phyloP scores from a whole-genome alignment of 2,329 filamentous ascomycete genomes.

The Myriosclerotinia curreyana region DNA sequence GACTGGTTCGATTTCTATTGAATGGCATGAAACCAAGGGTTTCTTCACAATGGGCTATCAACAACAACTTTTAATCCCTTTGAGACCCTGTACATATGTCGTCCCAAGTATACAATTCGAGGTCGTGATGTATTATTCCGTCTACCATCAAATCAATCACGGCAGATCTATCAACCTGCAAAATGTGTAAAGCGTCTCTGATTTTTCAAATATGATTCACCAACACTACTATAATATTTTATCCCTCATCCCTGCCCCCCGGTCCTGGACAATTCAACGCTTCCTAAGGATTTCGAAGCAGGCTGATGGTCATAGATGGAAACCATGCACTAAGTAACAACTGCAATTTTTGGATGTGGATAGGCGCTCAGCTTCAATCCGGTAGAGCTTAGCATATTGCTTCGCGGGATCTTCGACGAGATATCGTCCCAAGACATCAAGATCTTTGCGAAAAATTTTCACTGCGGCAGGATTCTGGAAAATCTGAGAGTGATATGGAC shows the following conservation, averaged over 20 bases:
- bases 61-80: neutral
- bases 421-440: neutral
- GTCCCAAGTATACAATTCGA: neutral
- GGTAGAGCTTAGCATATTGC: neutral
- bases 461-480: neutral
- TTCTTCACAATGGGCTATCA: neutral
- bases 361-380: neutral
- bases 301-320: neutral
- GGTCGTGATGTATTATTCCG: neutral
- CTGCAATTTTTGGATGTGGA: constrained; percentile 13
- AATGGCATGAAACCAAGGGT: neutral
- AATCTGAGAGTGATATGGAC: neutral
- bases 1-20: constrained; percentile 35
- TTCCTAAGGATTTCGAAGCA: neutral
- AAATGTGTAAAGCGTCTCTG: neutral
- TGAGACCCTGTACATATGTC: neutral
- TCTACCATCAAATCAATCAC: neutral
- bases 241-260: neutral
- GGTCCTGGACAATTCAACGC: neutral
- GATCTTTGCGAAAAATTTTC: neutral
- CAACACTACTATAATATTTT: neutral
- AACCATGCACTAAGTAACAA: neutral
- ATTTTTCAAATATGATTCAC: neutral
- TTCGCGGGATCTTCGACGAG: neutral
- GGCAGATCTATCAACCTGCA: neutral